Evolutionary conservation across 2,329 filamentous ascomycete genomes (phyloP), one percentile per base, ranked within the genome.

Genomic region (Thermoascus crustaceus): DNA sequence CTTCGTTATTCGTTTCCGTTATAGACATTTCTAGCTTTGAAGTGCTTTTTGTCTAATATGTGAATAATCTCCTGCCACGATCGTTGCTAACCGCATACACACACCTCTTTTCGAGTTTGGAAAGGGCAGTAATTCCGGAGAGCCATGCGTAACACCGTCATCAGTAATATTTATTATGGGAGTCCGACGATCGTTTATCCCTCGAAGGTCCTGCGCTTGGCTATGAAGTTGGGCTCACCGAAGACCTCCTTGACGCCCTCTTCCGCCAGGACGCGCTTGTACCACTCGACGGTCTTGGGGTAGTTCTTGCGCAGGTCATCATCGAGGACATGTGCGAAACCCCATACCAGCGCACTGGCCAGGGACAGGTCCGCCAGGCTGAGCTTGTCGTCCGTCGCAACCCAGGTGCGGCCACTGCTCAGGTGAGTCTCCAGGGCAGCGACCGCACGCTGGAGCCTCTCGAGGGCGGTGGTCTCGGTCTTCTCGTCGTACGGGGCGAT

Each of bases 301-400:
- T 44, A 55, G 41, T 49, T 53, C 6, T 31, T 8, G 7, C 53
- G 41, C 46, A 54, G 48, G 31, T 54, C 54, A 1, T 32, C 37
- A 27, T 56, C 54, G 10, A 56, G 46, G 4, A 38, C 30, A 34
- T 46, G 26, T 3, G 34, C 24, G 34, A 54, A 56, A 2, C 45
- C 49, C 50, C 52, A 53, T n/a, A 45, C 24, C 25, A 57, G 30
- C 5, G 49, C 33, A 2, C 45, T 29, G 1, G 50, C 54, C 7
- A 54, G 26, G 6, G 39, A 45, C 24, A 56, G 49, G 41, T 56
- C 53, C 3, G 50, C 54, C 42, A 56, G 32, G 32, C 42, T 53
- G 26, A 51, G 29, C 40, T 47, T 49, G 9, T 44, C 46, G 5
- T 35, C 36, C 6, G 36, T 37, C 1, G 37, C 44, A 4, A 55